Conservation (phyloP, 2,329 filamentous ascomycete genomes). For the Alternaria sp. region DNA sequence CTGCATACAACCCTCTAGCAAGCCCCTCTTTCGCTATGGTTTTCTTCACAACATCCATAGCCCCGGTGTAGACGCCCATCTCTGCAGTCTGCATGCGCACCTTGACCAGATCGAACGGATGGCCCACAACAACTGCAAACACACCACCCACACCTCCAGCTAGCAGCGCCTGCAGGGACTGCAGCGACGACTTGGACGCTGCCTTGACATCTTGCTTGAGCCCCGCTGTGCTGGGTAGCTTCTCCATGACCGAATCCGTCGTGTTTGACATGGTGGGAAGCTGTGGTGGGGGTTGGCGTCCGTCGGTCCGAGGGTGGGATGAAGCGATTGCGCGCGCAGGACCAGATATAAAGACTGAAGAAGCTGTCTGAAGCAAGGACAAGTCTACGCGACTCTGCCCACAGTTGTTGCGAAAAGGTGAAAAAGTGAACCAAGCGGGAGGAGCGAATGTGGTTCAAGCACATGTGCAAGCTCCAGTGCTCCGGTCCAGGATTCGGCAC, state of each 20-base stretch:
- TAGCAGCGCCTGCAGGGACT: slow-evolving; percentile 78
- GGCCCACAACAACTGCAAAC: slow-evolving; percentile 89
- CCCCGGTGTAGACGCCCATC: slow-evolving; percentile 87
- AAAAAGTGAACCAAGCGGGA: slow-evolving; percentile 23
- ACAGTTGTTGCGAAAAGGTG: slow-evolving; percentile 2
- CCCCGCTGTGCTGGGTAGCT: slow-evolving; percentile 53
- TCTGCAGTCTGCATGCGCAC: slow-evolving; percentile 96
- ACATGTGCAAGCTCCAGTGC: slow-evolving; percentile 42
- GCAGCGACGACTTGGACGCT: slow-evolving; percentile 63
- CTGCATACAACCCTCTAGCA: slow-evolving; percentile 84
- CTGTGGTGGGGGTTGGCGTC: slow-evolving; percentile 14
- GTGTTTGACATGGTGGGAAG: slow-evolving; percentile 36
- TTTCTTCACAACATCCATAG: slow-evolving; percentile 89
- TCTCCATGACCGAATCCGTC: slow-evolving; percentile 37
- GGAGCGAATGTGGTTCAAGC: slow-evolving; percentile 29
- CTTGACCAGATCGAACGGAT: slow-evolving; percentile 98
- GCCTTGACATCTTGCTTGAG: slow-evolving; percentile 62
- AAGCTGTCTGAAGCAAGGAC: slow-evolving; percentile 3
- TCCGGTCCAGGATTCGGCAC: slow-evolving; percentile 36
- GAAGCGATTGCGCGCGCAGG: slow-evolving; percentile 16
- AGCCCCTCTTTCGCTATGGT: slow-evolving; percentile 88
- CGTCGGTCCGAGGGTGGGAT: not conserved
- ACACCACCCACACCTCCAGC: slow-evolving; percentile 93
- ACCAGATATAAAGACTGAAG: slow-evolving; percentile 2
- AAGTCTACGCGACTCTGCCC: slow-evolving; percentile 2